A percentile compares a stretch with the other conserved stretches of the same genome.
These are phyloP conservation scores for Lolium perenne DNA, from an alignment of 176 grass and related monocot genomes.

Conservation along the genomic window DNA sequence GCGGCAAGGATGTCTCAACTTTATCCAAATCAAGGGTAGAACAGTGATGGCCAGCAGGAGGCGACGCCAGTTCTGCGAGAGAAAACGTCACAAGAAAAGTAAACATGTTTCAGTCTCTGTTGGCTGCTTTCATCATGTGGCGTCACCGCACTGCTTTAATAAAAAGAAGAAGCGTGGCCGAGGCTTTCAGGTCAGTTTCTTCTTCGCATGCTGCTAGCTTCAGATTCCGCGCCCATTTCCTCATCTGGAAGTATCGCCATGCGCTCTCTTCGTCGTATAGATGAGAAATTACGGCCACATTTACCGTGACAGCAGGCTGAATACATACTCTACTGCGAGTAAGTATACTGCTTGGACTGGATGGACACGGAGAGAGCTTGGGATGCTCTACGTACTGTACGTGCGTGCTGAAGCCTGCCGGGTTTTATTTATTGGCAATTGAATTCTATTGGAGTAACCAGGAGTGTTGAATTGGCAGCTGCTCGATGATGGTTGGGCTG, in stretches of 20 bases:
- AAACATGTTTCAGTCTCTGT: constrained; percentile 24
- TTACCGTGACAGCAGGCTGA: background rate
- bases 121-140: constrained; percentile 34
- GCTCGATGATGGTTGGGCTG: background rate
- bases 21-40: constrained; percentile 5
- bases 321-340: too few relatives aligned
- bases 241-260: background rate
- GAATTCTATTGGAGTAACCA: too few relatives aligned
- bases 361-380: too few relatives aligned
- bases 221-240: background rate
- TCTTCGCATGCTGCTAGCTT: background rate
- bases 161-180: background rate
- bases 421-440: too few relatives aligned
- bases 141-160: background rate
- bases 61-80: background rate
- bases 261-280: background rate
- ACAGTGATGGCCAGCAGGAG: background rate
- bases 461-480: background rate
- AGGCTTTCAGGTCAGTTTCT: constrained; percentile 15
- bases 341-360: too few relatives aligned
- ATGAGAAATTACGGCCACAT: background rate
- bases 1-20: too few relatives aligned
- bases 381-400: too few relatives aligned
- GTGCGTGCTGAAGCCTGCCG: too few relatives aligned
- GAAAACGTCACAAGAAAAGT: background rate